Percentiles rank a stretch among this genome's conserved stretches.
These are phyloP conservation scores for Scheffersomyces parashehatae DNA, from an alignment of 1,139 yeast genomes.

Conservation along the genomic window DNA sequence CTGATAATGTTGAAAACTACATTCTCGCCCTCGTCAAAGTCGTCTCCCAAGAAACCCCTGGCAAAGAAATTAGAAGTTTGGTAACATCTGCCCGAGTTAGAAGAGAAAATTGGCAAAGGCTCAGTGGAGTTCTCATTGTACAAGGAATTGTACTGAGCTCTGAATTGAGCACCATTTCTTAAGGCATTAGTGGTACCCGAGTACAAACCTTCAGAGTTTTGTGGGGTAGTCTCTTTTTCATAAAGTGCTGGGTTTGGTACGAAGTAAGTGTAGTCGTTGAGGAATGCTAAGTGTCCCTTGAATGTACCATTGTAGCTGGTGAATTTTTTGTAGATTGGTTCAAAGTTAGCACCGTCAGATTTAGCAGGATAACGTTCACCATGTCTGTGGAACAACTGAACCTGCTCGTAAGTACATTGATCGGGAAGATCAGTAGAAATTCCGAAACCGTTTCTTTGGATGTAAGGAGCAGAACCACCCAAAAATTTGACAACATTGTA, in stretches of 20 bases:
- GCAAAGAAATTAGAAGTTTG: constrained; percentile 17
- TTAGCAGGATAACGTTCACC: constrained; percentile 39
- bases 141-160: constrained; percentile 15
- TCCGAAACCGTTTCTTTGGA: constrained; percentile 35
- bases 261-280: constrained; percentile 14
- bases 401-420: constrained; percentile 35
- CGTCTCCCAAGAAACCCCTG: constrained; percentile 28
- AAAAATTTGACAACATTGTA: constrained; percentile 33
- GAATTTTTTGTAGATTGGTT: constrained; percentile 23
- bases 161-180: constrained; percentile 17
- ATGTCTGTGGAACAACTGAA: constrained; percentile 36
- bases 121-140: constrained; percentile 14
- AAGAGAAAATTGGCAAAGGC: constrained; percentile 16
- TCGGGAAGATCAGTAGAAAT: constrained; percentile 34
- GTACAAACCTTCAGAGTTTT: constrained; percentile 27
- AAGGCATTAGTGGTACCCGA: constrained; percentile 21
- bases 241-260: constrained; percentile 12
- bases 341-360: constrained; percentile 22
- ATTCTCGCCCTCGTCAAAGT: constrained; percentile 10
- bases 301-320: constrained; percentile 18
- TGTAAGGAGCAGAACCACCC: constrained; percentile 39
- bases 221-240: constrained; percentile 30
- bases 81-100: constrained; percentile 16
- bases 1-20: constrained; percentile 7
- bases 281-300: constrained; percentile 10